These are phyloP conservation scores for Colletotrichum noveboracense DNA, from an alignment of 2,329 filamentous ascomycete genomes.

Conservation along the genomic window DNA sequence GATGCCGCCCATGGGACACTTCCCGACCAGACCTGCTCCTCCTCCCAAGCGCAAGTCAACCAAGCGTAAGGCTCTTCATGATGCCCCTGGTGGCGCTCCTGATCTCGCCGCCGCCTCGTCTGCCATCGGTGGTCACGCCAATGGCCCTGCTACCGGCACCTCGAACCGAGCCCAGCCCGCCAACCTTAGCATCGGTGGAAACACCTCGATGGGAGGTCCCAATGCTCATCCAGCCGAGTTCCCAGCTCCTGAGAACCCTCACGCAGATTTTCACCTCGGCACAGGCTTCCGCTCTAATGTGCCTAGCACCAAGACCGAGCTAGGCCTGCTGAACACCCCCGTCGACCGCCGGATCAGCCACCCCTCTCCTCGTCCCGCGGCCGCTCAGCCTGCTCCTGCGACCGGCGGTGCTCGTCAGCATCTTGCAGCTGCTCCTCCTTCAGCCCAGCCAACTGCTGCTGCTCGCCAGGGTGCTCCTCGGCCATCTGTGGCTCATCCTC, in stretches of 20 bases:
- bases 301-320: background rate
- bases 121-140: background rate
- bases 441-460: too few species aligned
- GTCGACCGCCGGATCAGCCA: background rate
- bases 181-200: background rate
- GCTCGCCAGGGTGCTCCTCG: background rate
- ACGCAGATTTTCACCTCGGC: background rate
- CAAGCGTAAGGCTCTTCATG: background rate
- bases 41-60: background rate
- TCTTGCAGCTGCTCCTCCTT: background rate
- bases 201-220: rapidly evolving
- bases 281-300: background rate
- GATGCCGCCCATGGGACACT: background rate
- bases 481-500: background rate
- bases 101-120: background rate
- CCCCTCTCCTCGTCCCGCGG: background rate
- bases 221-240: rapidly evolving
- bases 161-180: background rate
- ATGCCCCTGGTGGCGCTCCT: background rate
- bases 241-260: background rate
- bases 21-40: background rate
- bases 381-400: background rate
- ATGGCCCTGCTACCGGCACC: rapidly evolving
- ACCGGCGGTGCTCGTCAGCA: too few species aligned
- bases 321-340: background rate